These are phyloP conservation scores for Aegle marmelos DNA, from an alignment of 345 rosid species.

Conservation along the genomic window DNA sequence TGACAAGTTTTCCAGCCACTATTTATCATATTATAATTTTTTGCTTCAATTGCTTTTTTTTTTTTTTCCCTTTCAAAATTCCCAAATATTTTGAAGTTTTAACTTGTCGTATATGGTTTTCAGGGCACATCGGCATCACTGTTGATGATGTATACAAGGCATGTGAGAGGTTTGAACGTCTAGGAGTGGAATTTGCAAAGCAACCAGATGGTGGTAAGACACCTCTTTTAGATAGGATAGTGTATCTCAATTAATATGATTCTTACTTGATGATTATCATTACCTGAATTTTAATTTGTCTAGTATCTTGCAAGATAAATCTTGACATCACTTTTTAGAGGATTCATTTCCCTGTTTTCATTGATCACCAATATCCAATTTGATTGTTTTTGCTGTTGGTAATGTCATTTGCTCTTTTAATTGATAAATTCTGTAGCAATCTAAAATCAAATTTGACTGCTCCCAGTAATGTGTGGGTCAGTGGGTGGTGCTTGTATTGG, in stretches of 20 bases:
- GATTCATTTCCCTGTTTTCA: neutral
- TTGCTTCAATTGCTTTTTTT: no score
- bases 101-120: constrained; percentile 2
- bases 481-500: neutral
- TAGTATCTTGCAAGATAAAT: neutral
- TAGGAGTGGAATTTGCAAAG: constrained; percentile 89
- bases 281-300: neutral
- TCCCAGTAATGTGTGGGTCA: neutral
- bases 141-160: constrained; percentile 92
- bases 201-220: constrained; percentile 70
- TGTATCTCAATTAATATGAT: neutral
- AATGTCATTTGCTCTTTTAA: no score
- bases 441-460: neutral
- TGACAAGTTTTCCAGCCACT: neutral
- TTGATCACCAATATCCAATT: neutral
- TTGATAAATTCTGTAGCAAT: neutral
- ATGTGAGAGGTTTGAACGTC: constrained; percentile 80
- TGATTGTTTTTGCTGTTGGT: neutral
- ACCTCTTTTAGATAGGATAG: neutral
- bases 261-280: neutral
- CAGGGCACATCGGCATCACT: constrained; percentile 94
- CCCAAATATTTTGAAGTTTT: neutral
- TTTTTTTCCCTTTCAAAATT: no score
- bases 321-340: neutral
- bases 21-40: no score